phyloP scores from a whole-genome alignment of 1,284 basidiomycete species.

The Apiotrichum mycotoxinovorans region DNA sequence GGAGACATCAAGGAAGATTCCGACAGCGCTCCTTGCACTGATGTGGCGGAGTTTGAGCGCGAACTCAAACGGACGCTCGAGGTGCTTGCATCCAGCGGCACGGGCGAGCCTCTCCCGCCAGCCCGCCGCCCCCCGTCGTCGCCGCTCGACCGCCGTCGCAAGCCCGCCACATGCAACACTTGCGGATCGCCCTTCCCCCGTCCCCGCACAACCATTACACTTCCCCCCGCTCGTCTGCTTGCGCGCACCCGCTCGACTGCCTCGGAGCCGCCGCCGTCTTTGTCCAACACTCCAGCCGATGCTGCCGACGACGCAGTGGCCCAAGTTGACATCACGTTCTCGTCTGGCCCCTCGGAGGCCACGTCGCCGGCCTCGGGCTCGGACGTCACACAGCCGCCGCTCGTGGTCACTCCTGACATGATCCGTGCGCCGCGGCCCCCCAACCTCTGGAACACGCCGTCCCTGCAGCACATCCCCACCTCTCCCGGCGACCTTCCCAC shows the following conservation, averaged over 20 bases:
- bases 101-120: background rate
- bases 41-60: background rate
- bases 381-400: background rate
- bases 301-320: background rate
- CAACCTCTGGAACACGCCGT: slow-evolving; percentile 18
- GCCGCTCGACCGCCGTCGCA: background rate
- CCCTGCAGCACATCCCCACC: slow-evolving; percentile 31
- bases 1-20: background rate
- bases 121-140: background rate
- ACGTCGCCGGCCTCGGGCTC: background rate
- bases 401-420: background rate
- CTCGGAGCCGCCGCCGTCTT: background rate
- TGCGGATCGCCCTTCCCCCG: slow-evolving; percentile 12
- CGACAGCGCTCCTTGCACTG: background rate
- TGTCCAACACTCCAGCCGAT: background rate
- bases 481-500: slow-evolving; percentile 40
- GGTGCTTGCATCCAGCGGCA: background rate
- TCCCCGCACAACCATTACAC: slow-evolving; percentile 7
- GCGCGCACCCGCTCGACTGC: slow-evolving; percentile 13
- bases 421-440: background rate
- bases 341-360: background rate
- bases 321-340: background rate
- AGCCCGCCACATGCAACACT: slow-evolving; percentile 1
- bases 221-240: slow-evolving; percentile 9
- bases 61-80: slow-evolving; percentile 5